Percentiles rank a stretch among this genome's conserved stretches.
Conservation (phyloP, 768 basidiomycete genomes). For the Mycena pura region DNA sequence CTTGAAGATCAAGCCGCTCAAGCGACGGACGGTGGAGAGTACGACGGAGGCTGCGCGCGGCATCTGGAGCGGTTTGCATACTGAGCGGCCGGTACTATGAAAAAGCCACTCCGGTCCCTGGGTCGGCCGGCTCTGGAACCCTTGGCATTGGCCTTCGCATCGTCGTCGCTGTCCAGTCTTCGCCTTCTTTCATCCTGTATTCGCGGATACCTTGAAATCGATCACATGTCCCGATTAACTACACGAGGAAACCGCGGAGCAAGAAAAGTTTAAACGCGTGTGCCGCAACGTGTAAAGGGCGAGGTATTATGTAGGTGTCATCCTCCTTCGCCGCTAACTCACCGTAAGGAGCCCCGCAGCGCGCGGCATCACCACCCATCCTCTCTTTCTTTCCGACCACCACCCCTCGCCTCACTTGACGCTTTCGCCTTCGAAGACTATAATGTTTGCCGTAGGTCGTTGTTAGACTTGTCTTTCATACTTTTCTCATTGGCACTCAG, state of each 20-base stretch:
- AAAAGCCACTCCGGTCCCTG: conserved; percentile 23
- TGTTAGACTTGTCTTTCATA: conserved; percentile 21
- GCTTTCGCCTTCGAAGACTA: conserved; percentile 21
- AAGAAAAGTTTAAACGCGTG: conserved; percentile 20
- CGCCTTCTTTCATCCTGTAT: conserved; percentile 36
- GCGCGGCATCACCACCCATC: conserved; percentile 23
- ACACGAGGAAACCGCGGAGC: conserved; percentile 50
- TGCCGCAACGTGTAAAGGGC: conserved; percentile 25
- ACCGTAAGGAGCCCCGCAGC: conserved; percentile 21
- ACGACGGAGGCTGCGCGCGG: conserved; percentile 83
- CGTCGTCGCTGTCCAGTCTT: conserved; percentile 3
- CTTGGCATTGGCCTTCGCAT: conserved; percentile 21
- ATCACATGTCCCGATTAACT: conserved; percentile 41
- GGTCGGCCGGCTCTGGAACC: conserved; percentile 15
- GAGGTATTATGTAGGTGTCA: conserved; percentile 47
- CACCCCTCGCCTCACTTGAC: conserved; percentile 12
- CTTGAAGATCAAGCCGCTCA: conserved; percentile 81
- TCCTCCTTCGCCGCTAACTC: conserved; percentile 24
- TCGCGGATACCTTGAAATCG: conserved; percentile 38
- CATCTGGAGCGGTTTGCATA: conserved; percentile 90
- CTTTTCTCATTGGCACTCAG: conserved; percentile 26
- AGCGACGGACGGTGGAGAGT: conserved; percentile 79
- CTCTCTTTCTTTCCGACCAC: conserved; percentile 20
- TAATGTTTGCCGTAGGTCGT: conserved; percentile 25
- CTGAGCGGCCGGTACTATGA: conserved; percentile 64